Evolutionary conservation across 768 basidiomycete genomes (phyloP), one percentile per base, ranked within the genome.

Genomic region (Boletus tomentosulus): DNA sequence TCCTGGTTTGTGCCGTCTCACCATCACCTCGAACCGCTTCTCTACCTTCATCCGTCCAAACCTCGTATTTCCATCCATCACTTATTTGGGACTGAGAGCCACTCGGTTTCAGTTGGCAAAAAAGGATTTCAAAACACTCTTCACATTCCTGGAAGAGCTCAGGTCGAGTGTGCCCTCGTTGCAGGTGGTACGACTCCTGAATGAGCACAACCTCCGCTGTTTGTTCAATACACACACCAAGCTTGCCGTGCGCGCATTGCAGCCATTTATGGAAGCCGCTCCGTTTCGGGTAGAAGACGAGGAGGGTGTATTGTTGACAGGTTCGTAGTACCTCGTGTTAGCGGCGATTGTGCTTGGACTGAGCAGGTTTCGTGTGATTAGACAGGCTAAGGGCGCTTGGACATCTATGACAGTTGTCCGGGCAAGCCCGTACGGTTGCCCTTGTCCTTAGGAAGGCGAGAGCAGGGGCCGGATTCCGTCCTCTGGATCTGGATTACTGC

Each of bases 201-300:
- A 61, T 22, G 52, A 46, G 30, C 19, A 30, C 3, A 65, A 64
- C 24, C 52, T 64, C 24, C 43, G 46, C 15, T 56, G 57, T 43
- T 49, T 68, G 35, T 48, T 65, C 43, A 58, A 46, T 30, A 38
- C 53, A 8, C 62, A 63, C 24, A 48, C 56, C 35, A 57, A 56
- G 46, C 30, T 56, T 34, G 53, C 52, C 4, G 22, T 51, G 25
- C 50, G 37, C 2, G 51, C 27, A 15, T 50, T 69, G 16, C 16
- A n/a, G 28, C 55, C 49, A 6, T 57, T 55, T 30, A 31, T 51
- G 24, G 27, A 53, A 27, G 54, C 25, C 0, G 49, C 22, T 4
- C 10, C 43, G 1, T 57, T 67, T 35, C 66, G 63, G 11, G 6
- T 68, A 6, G 66, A 70, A 48, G 68, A 69, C 41, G 15, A 44